Evolutionary conservation across 2,329 filamentous ascomycete species (phyloP).

Genomic region (Fusarium gaditjirri): DNA sequence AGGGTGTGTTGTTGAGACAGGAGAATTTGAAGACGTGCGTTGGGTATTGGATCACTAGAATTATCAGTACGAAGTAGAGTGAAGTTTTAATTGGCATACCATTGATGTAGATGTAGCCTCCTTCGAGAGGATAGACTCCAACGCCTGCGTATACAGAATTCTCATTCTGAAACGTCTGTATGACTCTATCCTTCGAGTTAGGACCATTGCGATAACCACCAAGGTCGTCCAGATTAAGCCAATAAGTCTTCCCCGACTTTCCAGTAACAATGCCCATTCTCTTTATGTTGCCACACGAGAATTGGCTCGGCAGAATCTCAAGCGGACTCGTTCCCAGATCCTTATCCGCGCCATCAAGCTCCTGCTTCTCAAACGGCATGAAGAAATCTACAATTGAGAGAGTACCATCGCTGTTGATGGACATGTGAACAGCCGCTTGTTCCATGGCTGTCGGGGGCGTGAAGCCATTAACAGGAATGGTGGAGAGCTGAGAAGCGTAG

Average conservation of each 20-base stretch:
- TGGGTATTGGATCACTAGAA: constrained; percentile 60
- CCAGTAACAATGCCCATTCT: constrained; percentile 62
- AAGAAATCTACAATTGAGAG: constrained; percentile 63
- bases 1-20: constrained; percentile 61
- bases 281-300: constrained; percentile 56
- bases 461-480: constrained; percentile 52
- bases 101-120: constrained; percentile 61
- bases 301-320: constrained; percentile 54
- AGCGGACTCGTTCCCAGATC: constrained; percentile 61
- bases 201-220: constrained; percentile 54
- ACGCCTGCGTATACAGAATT: constrained; percentile 60
- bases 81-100: constrained; percentile 12
- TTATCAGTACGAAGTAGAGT: too few relatives aligned
- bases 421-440: constrained; percentile 58
- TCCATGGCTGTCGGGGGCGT: constrained; percentile 55
- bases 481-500: constrained; percentile 53
- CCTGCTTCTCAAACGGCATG: constrained; percentile 63
- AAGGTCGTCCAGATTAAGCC: constrained; percentile 54
- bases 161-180: constrained; percentile 57
- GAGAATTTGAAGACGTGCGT: constrained; percentile 69
- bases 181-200: constrained; percentile 53
- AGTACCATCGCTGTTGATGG: constrained; percentile 53
- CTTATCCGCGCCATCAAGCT: constrained; percentile 61
- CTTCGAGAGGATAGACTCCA: constrained; percentile 60
- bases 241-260: constrained; percentile 62